Conservation (phyloP, 2,329 filamentous ascomycete species). For the Colletotrichum lini region DNA sequence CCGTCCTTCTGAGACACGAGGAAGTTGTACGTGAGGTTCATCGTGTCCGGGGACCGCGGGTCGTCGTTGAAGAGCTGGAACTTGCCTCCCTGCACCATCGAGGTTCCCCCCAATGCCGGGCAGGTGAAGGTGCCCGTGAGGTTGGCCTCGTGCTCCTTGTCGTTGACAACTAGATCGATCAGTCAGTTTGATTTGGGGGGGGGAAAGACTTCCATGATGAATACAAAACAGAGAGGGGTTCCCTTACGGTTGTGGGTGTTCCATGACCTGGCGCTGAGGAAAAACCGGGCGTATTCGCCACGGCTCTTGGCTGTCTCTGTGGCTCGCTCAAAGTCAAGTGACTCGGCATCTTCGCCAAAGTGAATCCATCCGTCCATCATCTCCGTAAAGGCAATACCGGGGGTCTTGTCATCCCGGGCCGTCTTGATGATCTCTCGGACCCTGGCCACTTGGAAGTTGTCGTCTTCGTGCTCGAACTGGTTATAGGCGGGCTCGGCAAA, state of each 20-base stretch:
- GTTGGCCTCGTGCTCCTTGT: conserved; percentile 65
- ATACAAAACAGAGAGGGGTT: too few species aligned
- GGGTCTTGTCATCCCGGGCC: conserved; percentile 60
- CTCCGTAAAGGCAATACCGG: conserved; percentile 73
- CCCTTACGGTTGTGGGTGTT: conserved; percentile 56
- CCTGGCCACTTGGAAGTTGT: conserved; percentile 53
- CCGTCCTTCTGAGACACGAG: conserved; percentile 69
- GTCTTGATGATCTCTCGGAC: conserved; percentile 56
- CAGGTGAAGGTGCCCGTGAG: conserved; percentile 73
- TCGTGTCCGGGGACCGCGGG: conserved; percentile 67
- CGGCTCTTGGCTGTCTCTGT: conserved; percentile 65
- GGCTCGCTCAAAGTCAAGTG: conserved; percentile 66
- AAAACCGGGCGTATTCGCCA: conserved; percentile 70
- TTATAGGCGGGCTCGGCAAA: conserved; percentile 62
- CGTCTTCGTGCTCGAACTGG: conserved; percentile 49
- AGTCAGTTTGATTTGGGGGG: neutral
- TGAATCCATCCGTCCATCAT: conserved; percentile 76
- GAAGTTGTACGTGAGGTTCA: conserved; percentile 74
- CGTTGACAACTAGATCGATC: conserved; percentile 57
- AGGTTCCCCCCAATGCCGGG: conserved; percentile 67
- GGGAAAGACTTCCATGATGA: too few species aligned
- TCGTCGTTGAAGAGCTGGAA: conserved; percentile 73
- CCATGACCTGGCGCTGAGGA: conserved; percentile 70
- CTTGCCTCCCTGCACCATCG: conserved; percentile 71
- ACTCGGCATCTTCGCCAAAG: conserved; percentile 58